Evolutionary conservation across 108 stramenopile genomes (phyloP).

Genomic region (Seminavis robusta): DNA sequence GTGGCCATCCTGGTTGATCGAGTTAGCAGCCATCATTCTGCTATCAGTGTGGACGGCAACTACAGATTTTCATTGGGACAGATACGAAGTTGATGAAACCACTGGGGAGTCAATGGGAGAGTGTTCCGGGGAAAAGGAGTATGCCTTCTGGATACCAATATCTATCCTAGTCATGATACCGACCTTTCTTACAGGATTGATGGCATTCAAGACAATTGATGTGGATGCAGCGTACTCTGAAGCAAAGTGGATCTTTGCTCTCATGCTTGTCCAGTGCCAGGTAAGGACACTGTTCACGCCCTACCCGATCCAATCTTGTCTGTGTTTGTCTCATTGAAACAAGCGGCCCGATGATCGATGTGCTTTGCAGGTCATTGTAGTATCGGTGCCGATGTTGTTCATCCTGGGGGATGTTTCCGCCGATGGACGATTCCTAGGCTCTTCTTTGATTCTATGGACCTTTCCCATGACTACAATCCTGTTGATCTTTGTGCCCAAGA

Average conservation of each 20-base stretch:
- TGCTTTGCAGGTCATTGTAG: conserved; percentile 5
- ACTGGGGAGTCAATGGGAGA: neutral
- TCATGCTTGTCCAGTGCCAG: conserved; percentile 7
- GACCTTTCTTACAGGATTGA: conserved; percentile 7
- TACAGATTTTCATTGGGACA: no score
- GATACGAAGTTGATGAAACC: no score
- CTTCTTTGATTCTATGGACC: neutral
- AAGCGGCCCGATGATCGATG: no score
- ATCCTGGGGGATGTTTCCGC: conserved; percentile 4
- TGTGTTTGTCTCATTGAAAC: no score
- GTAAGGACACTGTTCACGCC: no score
- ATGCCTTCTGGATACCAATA: no score
- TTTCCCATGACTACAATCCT: conserved; percentile 5
- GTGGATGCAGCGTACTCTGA: conserved; percentile 17
- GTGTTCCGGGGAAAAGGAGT: no score
- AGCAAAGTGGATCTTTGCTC: conserved; percentile 13
- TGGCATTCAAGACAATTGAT: conserved; percentile 27
- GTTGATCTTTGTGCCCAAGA: conserved; percentile 7
- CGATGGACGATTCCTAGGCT: conserved; percentile 1
- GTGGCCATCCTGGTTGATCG: no score
- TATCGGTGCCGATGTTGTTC: conserved; percentile 4
- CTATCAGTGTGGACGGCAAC: no score
- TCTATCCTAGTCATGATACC: conserved; percentile 21
- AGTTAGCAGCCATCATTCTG: no score
- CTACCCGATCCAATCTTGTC: no score